Evolutionary conservation across 2,329 filamentous ascomycete genomes (phyloP).

Genomic region (Pseudocercospora fijiensis): DNA sequence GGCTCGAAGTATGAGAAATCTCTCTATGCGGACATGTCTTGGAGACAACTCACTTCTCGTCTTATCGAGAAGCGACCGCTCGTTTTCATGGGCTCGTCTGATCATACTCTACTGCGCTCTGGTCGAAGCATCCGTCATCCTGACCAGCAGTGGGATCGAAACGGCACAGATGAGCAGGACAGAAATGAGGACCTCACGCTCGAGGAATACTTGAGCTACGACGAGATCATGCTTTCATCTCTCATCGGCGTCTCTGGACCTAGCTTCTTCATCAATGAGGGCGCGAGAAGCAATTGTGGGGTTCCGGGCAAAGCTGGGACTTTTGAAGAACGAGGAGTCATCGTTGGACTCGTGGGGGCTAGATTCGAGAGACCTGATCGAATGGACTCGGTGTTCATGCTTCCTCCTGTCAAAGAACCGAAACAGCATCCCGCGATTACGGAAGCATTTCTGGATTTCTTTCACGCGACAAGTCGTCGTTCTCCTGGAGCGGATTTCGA

Average conservation of each 20-base stretch:
- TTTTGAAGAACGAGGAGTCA: slow-evolving; percentile 33
- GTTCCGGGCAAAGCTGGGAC: slow-evolving; percentile 9
- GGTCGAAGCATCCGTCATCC: slow-evolving; percentile 17
- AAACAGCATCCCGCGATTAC: slow-evolving; percentile 26
- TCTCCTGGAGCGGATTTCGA: slow-evolving; percentile 21
- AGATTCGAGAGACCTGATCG: slow-evolving; percentile 35
- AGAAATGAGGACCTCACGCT: slow-evolving; percentile 25
- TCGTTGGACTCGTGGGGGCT: slow-evolving; percentile 37
- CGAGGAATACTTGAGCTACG: slow-evolving; percentile 36
- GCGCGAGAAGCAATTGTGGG: slow-evolving; percentile 29
- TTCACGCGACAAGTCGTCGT: slow-evolving; percentile 20
- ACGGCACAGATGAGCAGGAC: slow-evolving; percentile 27
- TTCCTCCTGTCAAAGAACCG: slow-evolving; percentile 18
- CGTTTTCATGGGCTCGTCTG: slow-evolving; percentile 30
- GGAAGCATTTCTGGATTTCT: slow-evolving; percentile 26
- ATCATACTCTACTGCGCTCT: slow-evolving; percentile 35
- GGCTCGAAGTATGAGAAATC: slow-evolving; percentile 32
- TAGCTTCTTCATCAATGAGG: slow-evolving; percentile 36
- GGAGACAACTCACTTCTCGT: slow-evolving; percentile 28
- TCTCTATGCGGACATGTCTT: slow-evolving; percentile 31
- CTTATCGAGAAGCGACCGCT: slow-evolving; percentile 36
- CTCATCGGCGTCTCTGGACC: slow-evolving; percentile 36
- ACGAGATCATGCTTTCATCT: slow-evolving; percentile 38
- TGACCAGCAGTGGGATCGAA: slow-evolving; percentile 33
- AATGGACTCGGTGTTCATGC: slow-evolving; percentile 35